Conservation (phyloP, 2,329 filamentous ascomycete species). For the Fusarium begoniae region DNA sequence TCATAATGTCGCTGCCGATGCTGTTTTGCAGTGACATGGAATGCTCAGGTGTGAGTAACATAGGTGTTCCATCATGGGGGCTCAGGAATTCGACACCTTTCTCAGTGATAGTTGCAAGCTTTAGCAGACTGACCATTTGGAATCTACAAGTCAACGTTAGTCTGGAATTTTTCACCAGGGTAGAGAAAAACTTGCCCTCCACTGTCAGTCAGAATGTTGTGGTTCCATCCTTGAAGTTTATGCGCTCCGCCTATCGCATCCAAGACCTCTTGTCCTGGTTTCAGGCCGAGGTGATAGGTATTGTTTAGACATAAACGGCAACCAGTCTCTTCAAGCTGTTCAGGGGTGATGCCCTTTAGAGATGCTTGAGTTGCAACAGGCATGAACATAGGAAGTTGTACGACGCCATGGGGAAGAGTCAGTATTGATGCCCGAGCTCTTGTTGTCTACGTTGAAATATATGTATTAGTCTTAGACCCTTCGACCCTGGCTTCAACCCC, state of each 20-base stretch:
- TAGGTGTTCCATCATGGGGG: slow-evolving; percentile 92
- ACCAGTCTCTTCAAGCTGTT: slow-evolving; percentile 88
- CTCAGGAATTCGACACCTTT: slow-evolving; percentile 96
- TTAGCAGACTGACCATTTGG: slow-evolving; percentile 97
- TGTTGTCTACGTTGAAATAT: slow-evolving; percentile 72
- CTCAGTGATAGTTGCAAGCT: slow-evolving; percentile 93
- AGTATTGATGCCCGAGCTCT: slow-evolving; percentile 91
- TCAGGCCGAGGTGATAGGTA: slow-evolving; percentile 95
- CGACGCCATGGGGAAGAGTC: slow-evolving; percentile 88
- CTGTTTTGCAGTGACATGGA: slow-evolving; percentile 96
- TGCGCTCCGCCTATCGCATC: slow-evolving; percentile 92
- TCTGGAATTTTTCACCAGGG: no score
- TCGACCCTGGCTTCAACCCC: background rate
- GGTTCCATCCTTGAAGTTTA: slow-evolving; percentile 91
- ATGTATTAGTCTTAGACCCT: slow-evolving; percentile 25
- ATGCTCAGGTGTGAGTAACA: slow-evolving; percentile 97
- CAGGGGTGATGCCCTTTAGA: slow-evolving; percentile 90
- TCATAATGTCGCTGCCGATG: slow-evolving; percentile 98
- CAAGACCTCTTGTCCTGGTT: slow-evolving; percentile 90
- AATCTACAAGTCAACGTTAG: slow-evolving; percentile 69
- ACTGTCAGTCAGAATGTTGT: slow-evolving; percentile 90
- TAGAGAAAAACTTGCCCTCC: slow-evolving; percentile 63
- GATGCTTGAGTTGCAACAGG: slow-evolving; percentile 97
- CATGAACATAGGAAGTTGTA: slow-evolving; percentile 96
- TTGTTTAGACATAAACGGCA: slow-evolving; percentile 96